Percentiles rank a stretch among this genome's conserved stretches.
These are phyloP conservation scores for Scedosporium boydii DNA, from an alignment of 2,329 filamentous ascomycete species.

Conservation along the genomic window DNA sequence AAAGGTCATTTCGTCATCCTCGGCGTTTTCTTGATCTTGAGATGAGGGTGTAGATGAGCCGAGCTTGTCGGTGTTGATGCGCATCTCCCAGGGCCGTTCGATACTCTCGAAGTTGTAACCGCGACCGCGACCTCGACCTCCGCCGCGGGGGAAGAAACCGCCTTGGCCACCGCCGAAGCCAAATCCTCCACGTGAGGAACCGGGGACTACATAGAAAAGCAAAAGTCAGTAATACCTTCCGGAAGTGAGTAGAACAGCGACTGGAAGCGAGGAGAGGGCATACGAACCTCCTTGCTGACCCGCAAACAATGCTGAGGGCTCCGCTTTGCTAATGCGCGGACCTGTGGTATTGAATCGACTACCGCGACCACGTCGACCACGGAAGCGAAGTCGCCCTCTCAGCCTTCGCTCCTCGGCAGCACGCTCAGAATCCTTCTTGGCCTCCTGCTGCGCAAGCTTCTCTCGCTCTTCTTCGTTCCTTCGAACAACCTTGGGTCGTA, in stretches of 20 bases:
- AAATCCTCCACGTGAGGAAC: neutral
- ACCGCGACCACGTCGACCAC: conserved; percentile 32
- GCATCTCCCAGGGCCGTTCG: conserved; percentile 27
- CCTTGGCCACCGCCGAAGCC: neutral
- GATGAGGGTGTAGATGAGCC: conserved; percentile 32
- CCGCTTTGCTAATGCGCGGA: conserved; percentile 25
- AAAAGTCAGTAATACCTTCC: neutral
- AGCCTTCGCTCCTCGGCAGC: conserved; percentile 29
- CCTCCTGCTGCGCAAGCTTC: conserved; percentile 32
- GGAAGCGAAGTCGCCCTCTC: conserved; percentile 27
- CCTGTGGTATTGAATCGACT: conserved; percentile 28
- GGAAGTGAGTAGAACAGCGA: conserved; percentile 1
- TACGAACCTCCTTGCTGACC: neutral
- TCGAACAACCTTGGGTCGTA: conserved; percentile 38
- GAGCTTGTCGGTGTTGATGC: conserved; percentile 49
- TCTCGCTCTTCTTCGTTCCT: conserved; percentile 41
- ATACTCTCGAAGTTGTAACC: conserved; percentile 14
- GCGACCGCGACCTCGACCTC: conserved; percentile 17
- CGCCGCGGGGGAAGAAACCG: conserved; percentile 2
- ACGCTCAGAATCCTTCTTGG: conserved; percentile 30
- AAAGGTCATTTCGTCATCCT: conserved; percentile 10
- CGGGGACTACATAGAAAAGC: neutral
- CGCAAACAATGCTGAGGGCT: conserved; percentile 6
- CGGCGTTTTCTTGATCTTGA: conserved; percentile 32
- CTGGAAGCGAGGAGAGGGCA: neutral